phyloP scores from a whole-genome alignment of 768 basidiomycete species.

The Hemileccinum rubropunctum region DNA sequence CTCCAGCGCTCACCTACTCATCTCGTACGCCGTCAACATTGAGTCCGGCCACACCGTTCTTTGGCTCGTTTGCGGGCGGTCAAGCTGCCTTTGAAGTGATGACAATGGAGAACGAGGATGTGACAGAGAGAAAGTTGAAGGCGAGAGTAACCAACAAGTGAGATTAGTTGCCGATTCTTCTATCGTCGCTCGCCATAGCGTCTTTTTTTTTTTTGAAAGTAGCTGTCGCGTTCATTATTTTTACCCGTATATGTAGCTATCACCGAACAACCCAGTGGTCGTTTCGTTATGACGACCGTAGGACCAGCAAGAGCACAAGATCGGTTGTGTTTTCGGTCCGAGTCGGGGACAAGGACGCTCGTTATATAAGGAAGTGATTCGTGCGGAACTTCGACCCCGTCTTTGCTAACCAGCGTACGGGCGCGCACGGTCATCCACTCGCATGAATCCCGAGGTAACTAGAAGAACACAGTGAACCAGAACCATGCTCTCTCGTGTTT shows the following conservation, averaged over 20 bases:
- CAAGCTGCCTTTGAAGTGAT: conserved; percentile 32
- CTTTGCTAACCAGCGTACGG: too few relatives aligned
- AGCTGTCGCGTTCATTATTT: conserved; percentile 8
- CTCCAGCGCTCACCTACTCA: conserved; percentile 69
- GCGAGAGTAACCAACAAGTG: conserved; percentile 15
- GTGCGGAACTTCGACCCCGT: too few relatives aligned
- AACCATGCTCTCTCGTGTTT: too few relatives aligned
- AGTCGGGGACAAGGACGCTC: too few relatives aligned
- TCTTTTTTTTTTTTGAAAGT: conserved; percentile 7
- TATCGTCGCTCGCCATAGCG: neutral
- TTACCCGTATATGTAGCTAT: conserved; percentile 6
- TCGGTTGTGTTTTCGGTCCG: too few relatives aligned
- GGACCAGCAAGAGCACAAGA: too few relatives aligned
- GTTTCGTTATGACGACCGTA: too few relatives aligned
- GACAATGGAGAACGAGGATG: conserved; percentile 21
- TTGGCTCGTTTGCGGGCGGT: conserved; percentile 48
- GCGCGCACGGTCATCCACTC: too few relatives aligned
- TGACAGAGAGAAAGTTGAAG: conserved; percentile 25
- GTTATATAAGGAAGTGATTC: too few relatives aligned
- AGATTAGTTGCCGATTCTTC: neutral
- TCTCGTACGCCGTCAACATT: conserved; percentile 61
- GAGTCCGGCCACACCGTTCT: conserved; percentile 71
- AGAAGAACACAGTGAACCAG: too few relatives aligned
- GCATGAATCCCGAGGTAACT: too few relatives aligned
- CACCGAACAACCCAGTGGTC: neutral